A percentile compares a stretch with the other conserved stretches of the same genome.
These are phyloP conservation scores for Candida labiduridarum DNA, from an alignment of 1,139 yeast genomes.

Conservation along the genomic window DNA sequence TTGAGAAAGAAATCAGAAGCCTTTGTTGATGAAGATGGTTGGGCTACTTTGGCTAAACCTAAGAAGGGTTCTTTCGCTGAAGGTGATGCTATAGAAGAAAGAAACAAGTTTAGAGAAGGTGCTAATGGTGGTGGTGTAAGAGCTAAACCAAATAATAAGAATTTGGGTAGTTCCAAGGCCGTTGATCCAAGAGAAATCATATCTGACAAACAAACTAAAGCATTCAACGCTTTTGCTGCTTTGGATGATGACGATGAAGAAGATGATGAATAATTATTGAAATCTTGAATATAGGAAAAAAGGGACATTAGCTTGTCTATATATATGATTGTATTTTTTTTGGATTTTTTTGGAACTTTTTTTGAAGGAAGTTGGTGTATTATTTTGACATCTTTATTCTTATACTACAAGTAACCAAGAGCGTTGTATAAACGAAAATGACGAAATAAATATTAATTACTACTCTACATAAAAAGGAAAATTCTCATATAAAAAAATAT, in stretches of 20 bases:
- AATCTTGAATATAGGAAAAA: conserved; percentile 4
- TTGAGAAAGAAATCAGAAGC: conserved; percentile 62
- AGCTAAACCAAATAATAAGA: conserved; percentile 71
- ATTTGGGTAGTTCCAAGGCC: conserved; percentile 72
- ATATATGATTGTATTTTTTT: conserved; percentile 6
- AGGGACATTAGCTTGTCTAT: neutral
- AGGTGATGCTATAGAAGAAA: conserved; percentile 51
- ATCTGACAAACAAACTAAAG: conserved; percentile 64
- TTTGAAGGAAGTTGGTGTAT: neutral
- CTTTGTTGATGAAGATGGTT: conserved; percentile 73
- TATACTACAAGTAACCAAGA: too few relatives aligned
- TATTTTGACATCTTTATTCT: conserved; percentile 1
- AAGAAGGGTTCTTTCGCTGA: conserved; percentile 47
- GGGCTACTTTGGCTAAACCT: conserved; percentile 63
- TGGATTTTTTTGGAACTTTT: neutral
- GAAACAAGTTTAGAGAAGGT: conserved; percentile 49
- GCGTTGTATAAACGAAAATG: neutral
- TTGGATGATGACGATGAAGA: conserved; percentile 58
- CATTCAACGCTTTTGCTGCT: conserved; percentile 81
- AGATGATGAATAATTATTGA: conserved; percentile 8
- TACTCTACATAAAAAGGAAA: neutral
- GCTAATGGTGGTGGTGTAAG: conserved; percentile 45
- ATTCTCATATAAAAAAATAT: neutral
- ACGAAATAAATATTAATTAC: conserved; percentile 2
- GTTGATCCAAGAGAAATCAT: conserved; percentile 71